A percentile compares a stretch with the other conserved stretches of the same genome.
Evolutionary conservation across 805 yeast species (phyloP).

Genomic region (Komagataella pseudopastoris): DNA sequence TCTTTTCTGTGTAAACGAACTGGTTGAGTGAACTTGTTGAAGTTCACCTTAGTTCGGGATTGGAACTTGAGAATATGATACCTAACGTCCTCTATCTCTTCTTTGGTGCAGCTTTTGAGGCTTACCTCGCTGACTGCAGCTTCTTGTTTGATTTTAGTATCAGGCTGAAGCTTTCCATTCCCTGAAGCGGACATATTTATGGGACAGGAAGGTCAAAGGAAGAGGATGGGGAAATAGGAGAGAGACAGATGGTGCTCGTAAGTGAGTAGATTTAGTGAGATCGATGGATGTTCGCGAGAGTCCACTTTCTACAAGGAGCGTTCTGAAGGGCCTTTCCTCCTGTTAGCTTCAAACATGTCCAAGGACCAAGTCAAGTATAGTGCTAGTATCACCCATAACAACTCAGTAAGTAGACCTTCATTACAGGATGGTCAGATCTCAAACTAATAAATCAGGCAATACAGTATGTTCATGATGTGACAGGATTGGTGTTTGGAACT

Average conservation of each 20-base stretch:
- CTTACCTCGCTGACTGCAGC: conserved; percentile 29
- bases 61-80: conserved; percentile 78
- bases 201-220: neutral
- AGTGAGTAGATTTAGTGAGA: neutral
- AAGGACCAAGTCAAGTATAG: neutral
- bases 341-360: neutral
- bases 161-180: conserved; percentile 3
- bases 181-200: conserved; percentile 1
- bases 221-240: neutral
- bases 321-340: neutral
- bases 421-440: neutral
- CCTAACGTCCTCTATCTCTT: conserved; percentile 60
- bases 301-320: neutral
- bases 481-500: conserved; percentile 34
- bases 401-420: neutral
- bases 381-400: neutral
- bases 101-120: conserved; percentile 57
- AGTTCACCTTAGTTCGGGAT: conserved; percentile 42
- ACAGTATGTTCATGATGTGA: conserved; percentile 26
- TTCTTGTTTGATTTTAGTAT: conserved; percentile 1
- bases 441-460: conserved; percentile 2
- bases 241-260: neutral
- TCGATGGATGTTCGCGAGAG: neutral
- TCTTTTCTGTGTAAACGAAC: conserved; percentile 86
- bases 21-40: conserved; percentile 62